Base-by-base conservation (phyloP, 441 rosid genomes). In the Croton setiger region DNA sequence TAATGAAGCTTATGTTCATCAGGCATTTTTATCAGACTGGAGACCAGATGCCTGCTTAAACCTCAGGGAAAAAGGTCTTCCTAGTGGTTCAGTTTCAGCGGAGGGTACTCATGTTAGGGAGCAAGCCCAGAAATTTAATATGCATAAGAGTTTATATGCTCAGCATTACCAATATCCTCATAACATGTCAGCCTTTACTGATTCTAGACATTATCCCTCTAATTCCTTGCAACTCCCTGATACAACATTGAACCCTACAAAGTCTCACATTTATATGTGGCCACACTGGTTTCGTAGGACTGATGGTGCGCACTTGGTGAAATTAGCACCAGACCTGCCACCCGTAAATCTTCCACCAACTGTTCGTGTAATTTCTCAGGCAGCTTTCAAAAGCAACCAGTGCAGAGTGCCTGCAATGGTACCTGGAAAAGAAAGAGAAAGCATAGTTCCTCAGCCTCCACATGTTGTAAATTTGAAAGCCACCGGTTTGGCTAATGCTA, bases 331-430 rank as follows among this genome's bases (percentile, higher is more conserved):
- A 67, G 97, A 88, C 75, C 78, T 96, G 76, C 98, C 99, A 55
- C 92, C 94, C 4, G 87, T 96, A 71, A 91, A 91, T 85, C 99
- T 96, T 82, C 99, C 97, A 52, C 87, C 89, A 27, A 84, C 97
- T 54, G 97, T 89, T 69, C 90, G 92, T 77, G 86, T 96, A 60
- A 84, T 96, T 78, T 81, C 99, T 3, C 88, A 84, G 78, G 78
- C 96, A 73, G 87, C 82, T 76, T 84, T 89, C 68, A 77, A 75
- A 64, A 83, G 73, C 75, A 74, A 75, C 71, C 86, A 79, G 53
- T 47, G 76, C 73, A 86, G 81, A 66, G 67, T 75, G 62, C 77
- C 84, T 67, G 48, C 76, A 33, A 78, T 72, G 76, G 71, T 73
- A 72, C 69, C 80, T 63, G 79, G 75, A 73, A 82, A 64, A 71